These are phyloP conservation scores for Scleromitrula shiraiana DNA, from an alignment of 2,329 filamentous ascomycete species.

Conservation along the genomic window DNA sequence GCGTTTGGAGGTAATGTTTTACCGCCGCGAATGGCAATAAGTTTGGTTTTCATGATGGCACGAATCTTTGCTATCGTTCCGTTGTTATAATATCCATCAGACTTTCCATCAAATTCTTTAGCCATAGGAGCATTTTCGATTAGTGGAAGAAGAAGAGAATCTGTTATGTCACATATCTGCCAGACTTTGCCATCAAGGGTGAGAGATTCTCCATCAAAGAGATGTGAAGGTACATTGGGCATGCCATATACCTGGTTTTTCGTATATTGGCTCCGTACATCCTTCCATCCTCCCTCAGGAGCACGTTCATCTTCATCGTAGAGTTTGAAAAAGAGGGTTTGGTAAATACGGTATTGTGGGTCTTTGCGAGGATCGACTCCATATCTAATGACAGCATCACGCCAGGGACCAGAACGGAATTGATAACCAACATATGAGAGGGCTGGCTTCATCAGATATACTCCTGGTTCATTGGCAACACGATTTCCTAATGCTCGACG, in stretches of 20 bases:
- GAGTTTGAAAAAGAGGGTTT: constrained; percentile 82
- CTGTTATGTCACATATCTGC: constrained; percentile 88
- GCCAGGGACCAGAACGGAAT: constrained; percentile 87
- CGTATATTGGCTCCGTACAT: constrained; percentile 12
- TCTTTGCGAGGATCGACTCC: constrained; percentile 78
- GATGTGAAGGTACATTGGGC: constrained; percentile 45
- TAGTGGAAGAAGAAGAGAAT: constrained; percentile 62
- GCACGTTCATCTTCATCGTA: constrained; percentile 25
- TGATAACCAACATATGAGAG: constrained; percentile 84
- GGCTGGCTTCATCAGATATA: constrained; percentile 60
- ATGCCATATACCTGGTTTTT: constrained; percentile 19
- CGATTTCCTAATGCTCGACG: constrained; percentile 72
- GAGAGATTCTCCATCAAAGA: constrained; percentile 74
- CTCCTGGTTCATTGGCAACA: constrained; percentile 44
- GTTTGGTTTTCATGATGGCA: constrained; percentile 81
- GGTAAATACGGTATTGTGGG: constrained; percentile 71
- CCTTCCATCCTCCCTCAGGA: constrained; percentile 19
- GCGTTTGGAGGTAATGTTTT: constrained; percentile 42
- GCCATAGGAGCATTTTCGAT: constrained; percentile 56
- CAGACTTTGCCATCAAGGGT: constrained; percentile 80
- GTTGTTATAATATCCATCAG: constrained; percentile 78
- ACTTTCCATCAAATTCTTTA: constrained; percentile 47
- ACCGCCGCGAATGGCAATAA: constrained; percentile 56
- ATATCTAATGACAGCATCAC: constrained; percentile 77
- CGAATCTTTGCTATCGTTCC: constrained; percentile 78